Percentiles rank a stretch among this genome's conserved stretches.
phyloP scores from a whole-genome alignment of 768 basidiomycete species.

The Trametes meyenii region DNA sequence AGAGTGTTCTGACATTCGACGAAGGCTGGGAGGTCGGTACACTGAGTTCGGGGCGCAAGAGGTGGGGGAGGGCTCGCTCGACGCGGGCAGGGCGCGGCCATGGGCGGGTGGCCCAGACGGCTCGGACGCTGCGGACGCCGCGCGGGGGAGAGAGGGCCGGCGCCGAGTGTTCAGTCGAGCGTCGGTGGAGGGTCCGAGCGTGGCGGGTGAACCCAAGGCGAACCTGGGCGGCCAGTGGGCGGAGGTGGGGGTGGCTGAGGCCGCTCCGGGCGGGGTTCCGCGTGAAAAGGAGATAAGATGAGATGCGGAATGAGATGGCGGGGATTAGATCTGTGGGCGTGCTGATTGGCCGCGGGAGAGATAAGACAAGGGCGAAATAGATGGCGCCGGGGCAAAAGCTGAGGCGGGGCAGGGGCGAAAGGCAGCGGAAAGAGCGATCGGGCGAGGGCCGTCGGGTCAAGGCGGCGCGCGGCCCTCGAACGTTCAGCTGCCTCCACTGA shows the following conservation, averaged over 20 bases:
- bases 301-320: constrained; percentile 5
- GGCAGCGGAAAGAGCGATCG: neutral
- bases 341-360: constrained; percentile 18
- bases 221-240: neutral
- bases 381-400: neutral
- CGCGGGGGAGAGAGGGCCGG: neutral
- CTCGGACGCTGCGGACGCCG: neutral
- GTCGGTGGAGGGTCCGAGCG: neutral
- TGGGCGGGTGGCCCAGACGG: neutral
- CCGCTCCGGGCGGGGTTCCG: constrained; percentile 21
- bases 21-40: neutral
- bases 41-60: constrained; percentile 11
- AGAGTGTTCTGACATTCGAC: constrained; percentile 3
- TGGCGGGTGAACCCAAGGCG: too few relatives aligned
- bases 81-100: neutral
- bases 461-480: constrained; percentile 21
- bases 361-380: constrained; percentile 9
- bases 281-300: constrained; percentile 17
- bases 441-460: constrained; percentile 10
- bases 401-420: neutral
- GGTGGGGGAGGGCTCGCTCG: neutral
- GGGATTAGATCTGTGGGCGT: constrained; percentile 10
- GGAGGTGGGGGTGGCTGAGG: constrained; percentile 10
- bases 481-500: constrained; percentile 18
- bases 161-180: too few relatives aligned